Conservation (phyloP, 2,329 filamentous ascomycete species). For the Colletotrichum sp. region DNA sequence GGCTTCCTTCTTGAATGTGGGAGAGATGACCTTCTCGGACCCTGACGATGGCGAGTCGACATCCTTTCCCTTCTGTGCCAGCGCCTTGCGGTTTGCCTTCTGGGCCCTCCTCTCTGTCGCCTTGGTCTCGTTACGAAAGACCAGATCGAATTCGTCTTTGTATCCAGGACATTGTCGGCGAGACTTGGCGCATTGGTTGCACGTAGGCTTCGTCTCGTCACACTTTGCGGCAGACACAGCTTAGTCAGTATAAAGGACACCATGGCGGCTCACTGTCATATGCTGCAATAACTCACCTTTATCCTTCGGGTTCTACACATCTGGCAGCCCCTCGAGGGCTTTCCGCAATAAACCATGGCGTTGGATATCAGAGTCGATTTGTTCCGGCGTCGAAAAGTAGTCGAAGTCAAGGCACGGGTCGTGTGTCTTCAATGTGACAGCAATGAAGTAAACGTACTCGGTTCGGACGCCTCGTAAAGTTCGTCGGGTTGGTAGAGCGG, state of each 20-base stretch:
- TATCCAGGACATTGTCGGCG: constrained; percentile 70
- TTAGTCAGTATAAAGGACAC: constrained; percentile 17
- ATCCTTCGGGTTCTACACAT: constrained; percentile 77
- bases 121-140: constrained; percentile 76
- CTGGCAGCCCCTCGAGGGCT: constrained; percentile 73
- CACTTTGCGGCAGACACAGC: constrained; percentile 50
- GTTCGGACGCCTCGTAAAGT: background rate
- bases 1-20: constrained; percentile 25
- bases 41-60: constrained; percentile 25
- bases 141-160: constrained; percentile 74
- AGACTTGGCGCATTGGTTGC: constrained; percentile 69
- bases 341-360: constrained; percentile 69
- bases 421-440: background rate
- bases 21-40: constrained; percentile 22
- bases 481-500: background rate
- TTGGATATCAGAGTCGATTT: background rate
- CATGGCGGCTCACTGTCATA: background rate
- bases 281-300: constrained; percentile 60
- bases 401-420: background rate
- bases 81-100: constrained; percentile 57
- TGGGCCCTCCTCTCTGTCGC: constrained; percentile 68
- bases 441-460: background rate
- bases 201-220: constrained; percentile 71
- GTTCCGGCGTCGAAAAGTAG: background rate
- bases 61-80: constrained; percentile 39